A percentile compares a stretch with the other conserved stretches of the same genome.
These are phyloP conservation scores for Tubosaeta sp. DNA, from an alignment of 768 basidiomycete genomes.

Conservation along the genomic window DNA sequence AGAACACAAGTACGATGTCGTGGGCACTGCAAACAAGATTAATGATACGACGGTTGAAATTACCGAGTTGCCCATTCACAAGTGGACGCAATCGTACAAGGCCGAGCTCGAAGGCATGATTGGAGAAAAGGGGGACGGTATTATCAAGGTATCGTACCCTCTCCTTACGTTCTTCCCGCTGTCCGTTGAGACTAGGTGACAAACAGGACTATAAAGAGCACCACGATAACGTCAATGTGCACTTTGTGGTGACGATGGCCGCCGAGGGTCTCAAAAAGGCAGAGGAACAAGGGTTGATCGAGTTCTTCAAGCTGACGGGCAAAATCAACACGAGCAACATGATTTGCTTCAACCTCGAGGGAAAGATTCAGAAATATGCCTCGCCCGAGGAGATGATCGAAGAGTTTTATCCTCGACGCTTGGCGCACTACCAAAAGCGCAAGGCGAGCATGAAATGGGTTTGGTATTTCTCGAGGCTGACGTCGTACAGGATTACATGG, in stretches of 20 bases:
- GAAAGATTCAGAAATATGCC: slow-evolving; percentile 92
- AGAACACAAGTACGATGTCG: slow-evolving; percentile 84
- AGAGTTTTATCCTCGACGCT: slow-evolving; percentile 85
- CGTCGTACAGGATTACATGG: slow-evolving; percentile 66
- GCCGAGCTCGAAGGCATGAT: slow-evolving; percentile 88
- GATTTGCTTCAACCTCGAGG: slow-evolving; percentile 97
- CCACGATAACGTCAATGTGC: slow-evolving; percentile 87
- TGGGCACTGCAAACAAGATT: slow-evolving; percentile 68
- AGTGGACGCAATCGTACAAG: slow-evolving; percentile 93
- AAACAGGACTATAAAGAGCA: slow-evolving; percentile 94
- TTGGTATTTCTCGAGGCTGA: neutral
- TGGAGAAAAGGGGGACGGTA: slow-evolving; percentile 75
- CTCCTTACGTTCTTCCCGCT: neutral
- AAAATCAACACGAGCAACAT: slow-evolving; percentile 93
- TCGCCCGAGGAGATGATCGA: slow-evolving; percentile 88
- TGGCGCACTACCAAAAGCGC: slow-evolving; percentile 92
- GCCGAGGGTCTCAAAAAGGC: slow-evolving; percentile 82
- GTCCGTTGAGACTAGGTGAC: neutral
- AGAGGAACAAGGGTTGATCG: slow-evolving; percentile 82
- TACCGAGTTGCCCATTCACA: slow-evolving; percentile 91
- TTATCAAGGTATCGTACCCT: slow-evolving; percentile 60
- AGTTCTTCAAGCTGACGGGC: slow-evolving; percentile 85
- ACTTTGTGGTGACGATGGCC: slow-evolving; percentile 80
- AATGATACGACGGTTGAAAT: slow-evolving; percentile 91
- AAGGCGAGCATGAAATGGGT: slow-evolving; percentile 54